A percentile compares a stretch with the other conserved stretches of the same genome.
These are phyloP conservation scores for Xylariomycetidae sp. DNA, from an alignment of 2,329 filamentous ascomycete genomes.

Conservation along the genomic window DNA sequence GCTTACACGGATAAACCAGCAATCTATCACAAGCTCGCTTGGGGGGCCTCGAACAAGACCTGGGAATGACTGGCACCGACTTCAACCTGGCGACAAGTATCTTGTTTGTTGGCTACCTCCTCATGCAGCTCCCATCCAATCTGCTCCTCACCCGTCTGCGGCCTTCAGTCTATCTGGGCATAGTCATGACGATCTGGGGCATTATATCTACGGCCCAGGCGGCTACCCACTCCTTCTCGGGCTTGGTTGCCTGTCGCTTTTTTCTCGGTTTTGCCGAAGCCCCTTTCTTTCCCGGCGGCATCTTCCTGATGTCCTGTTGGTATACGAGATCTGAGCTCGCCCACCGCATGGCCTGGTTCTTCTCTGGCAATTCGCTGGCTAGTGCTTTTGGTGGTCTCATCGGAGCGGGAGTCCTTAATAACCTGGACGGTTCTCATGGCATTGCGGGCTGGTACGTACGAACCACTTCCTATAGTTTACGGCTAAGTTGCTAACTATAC, in stretches of 20 bases:
- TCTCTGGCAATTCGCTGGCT: conserved; percentile 39
- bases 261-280: conserved; percentile 44
- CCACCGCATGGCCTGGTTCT: conserved; percentile 40
- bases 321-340: conserved; percentile 38
- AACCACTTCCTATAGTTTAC: not conserved
- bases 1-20: conserved; percentile 13
- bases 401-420: conserved; percentile 41
- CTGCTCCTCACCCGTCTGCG: conserved; percentile 47
- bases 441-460: conserved; percentile 30
- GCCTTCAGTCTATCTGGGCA: conserved; percentile 47
- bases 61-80: conserved; percentile 48
- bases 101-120: conserved; percentile 52
- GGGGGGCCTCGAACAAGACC: conserved; percentile 45
- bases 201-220: conserved; percentile 38
- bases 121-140: conserved; percentile 59
- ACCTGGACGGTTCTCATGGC: conserved; percentile 31
- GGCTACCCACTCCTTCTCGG: conserved; percentile 34
- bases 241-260: conserved; percentile 41
- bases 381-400: conserved; percentile 47
- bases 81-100: conserved; percentile 51
- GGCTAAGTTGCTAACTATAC: not conserved
- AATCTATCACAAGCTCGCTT: conserved; percentile 51
- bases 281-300: conserved; percentile 43
- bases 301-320: conserved; percentile 42
- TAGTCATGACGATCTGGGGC: conserved; percentile 35